A percentile compares a stretch with the other conserved stretches of the same genome.
These are phyloP conservation scores for Penicillium fuscoglaucum DNA, from an alignment of 2,329 filamentous ascomycete genomes.

Conservation along the genomic window DNA sequence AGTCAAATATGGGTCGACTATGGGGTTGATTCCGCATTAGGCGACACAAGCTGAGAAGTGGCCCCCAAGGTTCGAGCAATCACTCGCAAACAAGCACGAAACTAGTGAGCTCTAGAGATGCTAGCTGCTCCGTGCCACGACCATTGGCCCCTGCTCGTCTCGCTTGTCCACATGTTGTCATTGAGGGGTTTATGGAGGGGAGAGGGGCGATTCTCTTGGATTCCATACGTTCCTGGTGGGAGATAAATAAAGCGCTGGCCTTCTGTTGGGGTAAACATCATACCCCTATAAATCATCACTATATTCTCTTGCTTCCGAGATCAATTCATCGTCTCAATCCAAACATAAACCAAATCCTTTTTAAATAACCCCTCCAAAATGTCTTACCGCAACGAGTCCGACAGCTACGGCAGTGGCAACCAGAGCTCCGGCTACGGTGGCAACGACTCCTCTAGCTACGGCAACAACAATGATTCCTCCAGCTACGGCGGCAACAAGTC, in stretches of 20 bases:
- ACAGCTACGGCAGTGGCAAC: slow-evolving; percentile 14
- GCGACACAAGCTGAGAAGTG: slow-evolving; percentile 4
- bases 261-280: not conserved
- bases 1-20: not conserved
- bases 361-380: not conserved
- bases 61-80: slow-evolving; percentile 2
- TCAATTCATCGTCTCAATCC: not conserved
- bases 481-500: not conserved
- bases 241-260: not conserved
- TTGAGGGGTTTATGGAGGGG: slow-evolving; percentile 1
- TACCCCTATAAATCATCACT: not conserved
- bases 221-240: not conserved
- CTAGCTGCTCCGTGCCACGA: slow-evolving; percentile 1
- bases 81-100: slow-evolving; percentile 1
- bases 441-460: slow-evolving; percentile 3
- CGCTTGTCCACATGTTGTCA: slow-evolving; percentile 4
- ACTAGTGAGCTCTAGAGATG: not conserved
- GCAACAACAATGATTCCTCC: not conserved
- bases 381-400: slow-evolving; percentile 12
- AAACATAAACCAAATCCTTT: not conserved
- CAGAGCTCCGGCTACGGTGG: slow-evolving; percentile 9
- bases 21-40: not conserved
- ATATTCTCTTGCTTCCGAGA: not conserved
- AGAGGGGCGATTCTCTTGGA: not conserved
- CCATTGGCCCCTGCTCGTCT: slow-evolving; percentile 4